Base-by-base conservation (phyloP, 805 yeast species). In the Citeromyces matritensis region DNA sequence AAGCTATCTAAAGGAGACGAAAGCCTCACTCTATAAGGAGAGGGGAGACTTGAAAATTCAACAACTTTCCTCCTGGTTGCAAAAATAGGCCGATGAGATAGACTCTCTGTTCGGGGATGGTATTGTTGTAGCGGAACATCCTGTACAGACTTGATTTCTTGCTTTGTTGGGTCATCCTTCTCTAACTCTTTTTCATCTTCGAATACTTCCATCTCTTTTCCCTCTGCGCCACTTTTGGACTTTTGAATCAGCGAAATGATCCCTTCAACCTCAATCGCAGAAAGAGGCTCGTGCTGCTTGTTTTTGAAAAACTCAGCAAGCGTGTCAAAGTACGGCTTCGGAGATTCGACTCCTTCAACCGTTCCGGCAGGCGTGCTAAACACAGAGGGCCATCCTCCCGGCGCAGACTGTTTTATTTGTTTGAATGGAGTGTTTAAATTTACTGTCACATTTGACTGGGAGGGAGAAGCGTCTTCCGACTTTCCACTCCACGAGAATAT, bases 241-340 rank as follows among this genome's bases (percentile, higher is more conserved):
- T 60, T 65, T 12, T 57, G 55, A 36, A 68, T 57, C 11, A 81
- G 51, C 5, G 85, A 68, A 37, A 75, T 47, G 1, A 82, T 88
- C n/a, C 93, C 93, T 50, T 78, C 88, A 43, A 74, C 65, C 48
- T 83, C 94, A 27, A 81, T 60, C 15, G 75, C 83, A 9, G 74
- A 60, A 37, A 83, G 57, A 4, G 88, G 84, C n/a, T 53, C 54
- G 34, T 73, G 68, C n/a, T 94, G 94, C 47, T 80, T 82, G 28
- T 55, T 58, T n/a, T 61, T 60, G 49, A 82, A 82, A 46, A 83
- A 82, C 19, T 63, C 69, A 9, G 84, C 76, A 30, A 82, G 53
- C 23, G 68, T 63, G 21, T 67, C 71, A 52, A 76, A 78, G 4
- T 77, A 73, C 10, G 63, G 55, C 21, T 25, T 14, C 27, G 12